These are phyloP conservation scores for Monosporozyma unispora DNA, from an alignment of 805 yeast species.

Conservation along the genomic window DNA sequence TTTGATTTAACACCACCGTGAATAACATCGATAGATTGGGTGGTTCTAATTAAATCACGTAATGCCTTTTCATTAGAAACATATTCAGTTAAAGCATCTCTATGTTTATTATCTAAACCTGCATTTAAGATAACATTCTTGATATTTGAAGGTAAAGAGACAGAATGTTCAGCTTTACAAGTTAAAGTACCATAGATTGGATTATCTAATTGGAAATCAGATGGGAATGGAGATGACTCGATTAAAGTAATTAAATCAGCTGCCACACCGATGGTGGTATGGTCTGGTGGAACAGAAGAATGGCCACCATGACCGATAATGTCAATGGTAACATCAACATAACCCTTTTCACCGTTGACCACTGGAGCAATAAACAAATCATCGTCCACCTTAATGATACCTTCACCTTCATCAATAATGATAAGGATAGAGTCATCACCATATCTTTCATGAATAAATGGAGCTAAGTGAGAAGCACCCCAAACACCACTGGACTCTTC, in stretches of 20 bases:
- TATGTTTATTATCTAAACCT: slow-evolving; percentile 26
- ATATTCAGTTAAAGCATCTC: slow-evolving; percentile 26
- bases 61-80: slow-evolving; percentile 10
- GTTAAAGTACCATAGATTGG: slow-evolving; percentile 51
- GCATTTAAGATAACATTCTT: slow-evolving; percentile 30
- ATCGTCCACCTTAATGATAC: slow-evolving; percentile 32
- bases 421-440: slow-evolving; percentile 55
- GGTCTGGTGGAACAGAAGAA: slow-evolving; percentile 72
- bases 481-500: slow-evolving; percentile 61
- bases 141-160: slow-evolving; percentile 13
- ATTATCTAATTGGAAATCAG: slow-evolving; percentile 38
- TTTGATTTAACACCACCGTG: slow-evolving; percentile 68
- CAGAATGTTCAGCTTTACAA: slow-evolving; percentile 50
- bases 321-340: slow-evolving; percentile 41
- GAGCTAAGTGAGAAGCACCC: slow-evolving; percentile 48
- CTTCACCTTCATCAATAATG: slow-evolving; percentile 64
- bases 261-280: slow-evolving; percentile 69
- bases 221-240: slow-evolving; percentile 43
- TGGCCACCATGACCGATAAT: slow-evolving; percentile 68
- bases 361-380: slow-evolving; percentile 42
- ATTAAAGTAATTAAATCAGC: slow-evolving; percentile 47
- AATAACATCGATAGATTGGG: slow-evolving; percentile 61
- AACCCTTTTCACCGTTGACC: slow-evolving; percentile 56
- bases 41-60: slow-evolving; percentile 44
- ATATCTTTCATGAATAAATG: slow-evolving; percentile 40